Evolutionary conservation across 768 basidiomycete species (phyloP), one percentile per base, ranked within the genome.

Genomic region (Boletales sp.): DNA sequence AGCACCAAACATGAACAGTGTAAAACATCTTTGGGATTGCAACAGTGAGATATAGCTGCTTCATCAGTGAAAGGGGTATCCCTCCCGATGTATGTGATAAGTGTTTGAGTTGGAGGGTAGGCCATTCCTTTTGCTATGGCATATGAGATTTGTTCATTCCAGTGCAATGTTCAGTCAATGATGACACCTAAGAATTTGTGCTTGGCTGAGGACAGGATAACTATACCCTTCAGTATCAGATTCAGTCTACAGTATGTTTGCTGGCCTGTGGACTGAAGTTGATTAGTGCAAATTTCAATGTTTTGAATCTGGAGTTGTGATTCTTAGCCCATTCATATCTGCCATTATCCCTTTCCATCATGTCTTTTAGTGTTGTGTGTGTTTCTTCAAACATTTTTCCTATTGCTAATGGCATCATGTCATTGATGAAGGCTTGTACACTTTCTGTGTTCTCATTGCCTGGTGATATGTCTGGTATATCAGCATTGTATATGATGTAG

Each of bases 1-100:
- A 3, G 27, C 52, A 36, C 42, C 42, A 71, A 17, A 70, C 50
- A 15, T 69, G 62, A 1, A 55, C 58, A 13, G 60, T 64, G 42
- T 72, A 73, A n/a, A 68, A 53, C 54, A 71, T 68, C 18, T 59
- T 62, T 0, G 69, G 69, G 7, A 68, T 42, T 0, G 57, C 61
- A 0, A 64, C 52, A 2, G n/a, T n/a, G n/a, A n/a, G n/a, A n/a
- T n/a, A n/a, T n/a, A n/a, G n/a, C n/a, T n/a, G n/a, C n/a, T n/a
- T 59, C 9, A 61, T 45, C 11, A 56, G 34, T 0, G 41, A 32
- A 12, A 54, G 17, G 0, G 57, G 15, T 1, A 67, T 55, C 0
- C 69, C 69, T 1, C 40, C 46, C 5, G 56, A 47, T 2, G 49
- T 46, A 11, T 14, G 11, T 10, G 48, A 31, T 1, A 50, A 15